phyloP scores from a whole-genome alignment of 306 rosid species.

The Prunus padus region DNA sequence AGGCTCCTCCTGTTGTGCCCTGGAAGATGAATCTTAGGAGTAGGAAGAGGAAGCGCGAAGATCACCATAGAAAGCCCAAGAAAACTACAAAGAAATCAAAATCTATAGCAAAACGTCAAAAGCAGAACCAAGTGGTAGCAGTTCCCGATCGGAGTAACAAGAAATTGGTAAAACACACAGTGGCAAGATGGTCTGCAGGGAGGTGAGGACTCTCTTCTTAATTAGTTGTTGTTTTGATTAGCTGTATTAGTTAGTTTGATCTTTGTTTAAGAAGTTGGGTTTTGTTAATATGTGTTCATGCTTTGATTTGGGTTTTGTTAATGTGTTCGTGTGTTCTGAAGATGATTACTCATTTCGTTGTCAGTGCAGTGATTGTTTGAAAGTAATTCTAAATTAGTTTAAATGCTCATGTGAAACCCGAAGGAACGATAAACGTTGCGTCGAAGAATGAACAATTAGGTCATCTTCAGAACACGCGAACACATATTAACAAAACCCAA shows the following conservation, averaged over 20 bases:
- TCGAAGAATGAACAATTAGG: too few relatives aligned
- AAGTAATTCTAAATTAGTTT: too few relatives aligned
- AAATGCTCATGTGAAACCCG: too few relatives aligned
- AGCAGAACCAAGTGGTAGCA: slow-evolving; percentile 31
- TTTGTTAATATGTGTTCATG: neutral
- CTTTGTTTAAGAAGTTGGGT: neutral
- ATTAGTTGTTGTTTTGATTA: neutral
- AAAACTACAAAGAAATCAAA: neutral
- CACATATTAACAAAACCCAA: too few relatives aligned
- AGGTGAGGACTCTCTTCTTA: slow-evolving; percentile 27
- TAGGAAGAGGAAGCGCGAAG: slow-evolving; percentile 34
- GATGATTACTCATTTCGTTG: too few relatives aligned
- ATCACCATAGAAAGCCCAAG: neutral
- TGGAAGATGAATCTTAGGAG: slow-evolving; percentile 30
- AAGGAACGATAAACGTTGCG: too few relatives aligned
- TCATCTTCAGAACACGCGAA: too few relatives aligned
- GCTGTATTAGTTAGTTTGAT: neutral
- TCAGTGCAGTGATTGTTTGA: too few relatives aligned
- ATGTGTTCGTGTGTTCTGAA: too few relatives aligned
- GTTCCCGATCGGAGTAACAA: slow-evolving; percentile 32
- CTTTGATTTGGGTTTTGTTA: neutral
- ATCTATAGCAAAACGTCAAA: slow-evolving; percentile 17
- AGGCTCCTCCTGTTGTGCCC: slow-evolving; percentile 15
- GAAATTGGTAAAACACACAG: slow-evolving; percentile 28
- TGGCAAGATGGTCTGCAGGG: slow-evolving; percentile 54